A percentile compares a stretch with the other conserved stretches of the same genome.
phyloP scores from a whole-genome alignment of 2,329 filamentous ascomycete genomes.

The Anthostomella pinea region DNA sequence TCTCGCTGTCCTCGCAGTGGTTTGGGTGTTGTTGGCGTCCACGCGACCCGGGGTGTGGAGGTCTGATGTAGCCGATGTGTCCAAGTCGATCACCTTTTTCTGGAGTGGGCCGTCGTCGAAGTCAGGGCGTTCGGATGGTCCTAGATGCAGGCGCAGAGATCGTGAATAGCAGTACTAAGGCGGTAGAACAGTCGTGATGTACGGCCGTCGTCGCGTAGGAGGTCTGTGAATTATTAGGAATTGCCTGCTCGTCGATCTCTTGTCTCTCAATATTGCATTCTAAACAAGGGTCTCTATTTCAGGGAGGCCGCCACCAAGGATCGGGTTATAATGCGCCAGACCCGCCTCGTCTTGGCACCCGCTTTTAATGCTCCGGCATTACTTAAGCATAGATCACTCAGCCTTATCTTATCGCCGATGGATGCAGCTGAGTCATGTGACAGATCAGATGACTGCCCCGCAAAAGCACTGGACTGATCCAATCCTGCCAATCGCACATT shows the following conservation, averaged over 20 bases:
- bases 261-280: too few relatives aligned
- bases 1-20: background rate
- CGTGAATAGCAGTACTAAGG: too few relatives aligned
- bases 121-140: slow-evolving; percentile 11
- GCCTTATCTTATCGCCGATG: slow-evolving; percentile 17
- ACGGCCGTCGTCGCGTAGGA: too few relatives aligned
- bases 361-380: slow-evolving; percentile 8
- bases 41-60: slow-evolving; percentile 5
- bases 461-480: too few relatives aligned
- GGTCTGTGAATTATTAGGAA: slow-evolving; percentile 12
- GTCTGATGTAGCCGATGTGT: background rate
- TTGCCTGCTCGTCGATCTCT: too few relatives aligned
- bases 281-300: slow-evolving; percentile 17
- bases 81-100: slow-evolving; percentile 1
- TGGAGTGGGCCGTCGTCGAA: slow-evolving; percentile 2
- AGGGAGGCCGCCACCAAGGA: slow-evolving; percentile 17
- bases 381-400: slow-evolving; percentile 5
- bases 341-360: slow-evolving; percentile 17
- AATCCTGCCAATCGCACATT: too few relatives aligned
- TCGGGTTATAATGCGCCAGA: slow-evolving; percentile 8
- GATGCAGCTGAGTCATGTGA: slow-evolving; percentile 3
- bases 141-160: background rate
- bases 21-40: slow-evolving; percentile 1
- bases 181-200: too few relatives aligned
- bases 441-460: too few relatives aligned